Evolutionary conservation across 164 flowering plant genomes (phyloP).

Genomic region (Liriodendron chinense): DNA sequence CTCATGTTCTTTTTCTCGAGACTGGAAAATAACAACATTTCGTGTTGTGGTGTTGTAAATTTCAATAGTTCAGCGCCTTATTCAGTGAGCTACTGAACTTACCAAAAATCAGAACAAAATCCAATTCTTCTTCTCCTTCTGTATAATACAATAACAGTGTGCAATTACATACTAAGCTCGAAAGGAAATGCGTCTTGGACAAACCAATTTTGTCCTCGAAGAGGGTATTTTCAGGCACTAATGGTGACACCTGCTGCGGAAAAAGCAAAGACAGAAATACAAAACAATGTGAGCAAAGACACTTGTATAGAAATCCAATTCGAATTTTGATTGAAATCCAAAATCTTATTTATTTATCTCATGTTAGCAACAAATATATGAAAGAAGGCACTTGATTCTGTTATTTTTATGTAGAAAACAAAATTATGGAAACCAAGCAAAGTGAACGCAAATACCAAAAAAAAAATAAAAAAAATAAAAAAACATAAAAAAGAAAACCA

Average conservation of each 20-base stretch:
- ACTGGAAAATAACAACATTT: neutral
- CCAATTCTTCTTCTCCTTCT: neutral
- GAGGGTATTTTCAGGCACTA: neutral
- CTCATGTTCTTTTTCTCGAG: neutral
- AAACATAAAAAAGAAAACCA: too few relatives aligned
- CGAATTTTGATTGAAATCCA: too few relatives aligned
- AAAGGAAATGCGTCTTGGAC: slow-evolving; percentile 8
- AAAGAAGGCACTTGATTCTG: neutral
- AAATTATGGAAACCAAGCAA: neutral
- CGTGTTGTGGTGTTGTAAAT: neutral
- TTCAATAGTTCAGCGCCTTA: slow-evolving; percentile 3
- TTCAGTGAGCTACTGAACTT: slow-evolving; percentile 2
- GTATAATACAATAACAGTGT: slow-evolving; percentile 9
- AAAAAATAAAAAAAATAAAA: too few relatives aligned
- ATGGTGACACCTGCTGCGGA: slow-evolving; percentile 2
- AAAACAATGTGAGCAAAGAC: neutral
- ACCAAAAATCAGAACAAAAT: slow-evolving; percentile 1
- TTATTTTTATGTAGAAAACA: neutral
- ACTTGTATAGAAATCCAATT: too few relatives aligned
- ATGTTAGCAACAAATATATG: neutral
- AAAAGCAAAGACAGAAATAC: neutral
- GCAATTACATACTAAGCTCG: neutral
- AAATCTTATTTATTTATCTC: too few relatives aligned
- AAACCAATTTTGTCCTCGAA: slow-evolving; percentile 13
- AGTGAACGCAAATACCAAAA: too few relatives aligned